These are phyloP conservation scores for Carex sylvatica DNA, from an alignment of 202 grass and related monocot genomes.

Conservation along the genomic window DNA sequence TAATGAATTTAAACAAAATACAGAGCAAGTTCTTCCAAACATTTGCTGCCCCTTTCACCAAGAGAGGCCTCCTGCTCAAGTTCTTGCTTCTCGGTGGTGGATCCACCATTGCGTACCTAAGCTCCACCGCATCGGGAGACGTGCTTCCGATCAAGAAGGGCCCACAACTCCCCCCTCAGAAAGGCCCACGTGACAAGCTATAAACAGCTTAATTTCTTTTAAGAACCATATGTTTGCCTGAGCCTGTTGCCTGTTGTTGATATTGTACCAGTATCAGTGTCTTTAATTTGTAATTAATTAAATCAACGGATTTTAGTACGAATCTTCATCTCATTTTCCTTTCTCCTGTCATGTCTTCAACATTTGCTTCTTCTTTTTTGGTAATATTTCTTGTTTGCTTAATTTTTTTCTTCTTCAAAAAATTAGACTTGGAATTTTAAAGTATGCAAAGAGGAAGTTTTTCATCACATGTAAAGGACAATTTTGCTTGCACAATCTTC, in stretches of 20 bases:
- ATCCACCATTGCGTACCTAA: constrained; percentile 66
- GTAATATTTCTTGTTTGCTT: neutral
- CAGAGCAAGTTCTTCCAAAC: constrained; percentile 99
- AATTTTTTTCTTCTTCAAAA: neutral
- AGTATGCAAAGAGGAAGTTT: neutral
- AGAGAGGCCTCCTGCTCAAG: constrained; percentile 92
- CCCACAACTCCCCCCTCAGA: constrained; percentile 68
- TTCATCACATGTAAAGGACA: neutral
- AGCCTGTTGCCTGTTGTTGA: constrained; percentile 25
- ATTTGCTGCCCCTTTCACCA: constrained; percentile 86
- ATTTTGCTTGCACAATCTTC: neutral
- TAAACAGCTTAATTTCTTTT: constrained; percentile 19
- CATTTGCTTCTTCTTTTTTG: neutral
- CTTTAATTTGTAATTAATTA: constrained; percentile 24
- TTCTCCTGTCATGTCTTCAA: constrained; percentile 6
- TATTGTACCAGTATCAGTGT: constrained; percentile 32
- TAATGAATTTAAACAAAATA: neutral
- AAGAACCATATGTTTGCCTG: neutral
- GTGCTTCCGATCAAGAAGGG: constrained; percentile 98
- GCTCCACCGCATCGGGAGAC: constrained; percentile 59
- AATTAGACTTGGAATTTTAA: neutral
- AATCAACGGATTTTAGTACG: constrained; percentile 10
- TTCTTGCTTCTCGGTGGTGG: constrained; percentile 84
- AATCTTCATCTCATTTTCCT: neutral
- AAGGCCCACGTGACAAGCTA: constrained; percentile 86